These are phyloP conservation scores for Sarcodon aspratus DNA, from an alignment of 768 basidiomycete species.

Conservation along the genomic window DNA sequence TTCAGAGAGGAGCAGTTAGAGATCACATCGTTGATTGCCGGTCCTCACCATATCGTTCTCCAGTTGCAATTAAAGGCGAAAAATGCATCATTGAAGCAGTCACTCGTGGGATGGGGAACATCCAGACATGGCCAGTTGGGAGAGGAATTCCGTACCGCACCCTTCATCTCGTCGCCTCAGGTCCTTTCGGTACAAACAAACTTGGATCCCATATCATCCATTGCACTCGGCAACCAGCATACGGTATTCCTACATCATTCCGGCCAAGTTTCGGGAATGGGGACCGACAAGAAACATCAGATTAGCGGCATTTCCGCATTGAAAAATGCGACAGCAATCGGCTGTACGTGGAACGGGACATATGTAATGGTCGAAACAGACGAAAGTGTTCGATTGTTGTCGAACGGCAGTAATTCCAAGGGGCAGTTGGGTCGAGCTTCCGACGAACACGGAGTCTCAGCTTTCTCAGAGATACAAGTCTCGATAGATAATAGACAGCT, in stretches of 20 bases:
- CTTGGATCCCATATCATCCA: conserved; percentile 23
- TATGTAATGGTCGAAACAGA: conserved; percentile 28
- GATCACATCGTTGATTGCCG: conserved; percentile 30
- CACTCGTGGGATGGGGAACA: conserved; percentile 72
- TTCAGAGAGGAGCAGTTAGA: conserved; percentile 23
- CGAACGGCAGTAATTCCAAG: conserved; percentile 42
- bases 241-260: conserved; percentile 31
- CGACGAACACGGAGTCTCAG: conserved; percentile 1
- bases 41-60: conserved; percentile 63
- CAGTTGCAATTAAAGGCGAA: conserved; percentile 21
- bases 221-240: conserved; percentile 44
- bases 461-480: conserved; percentile 17
- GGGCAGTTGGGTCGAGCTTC: conserved; percentile 52
- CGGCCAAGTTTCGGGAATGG: conserved; percentile 39
- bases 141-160: conserved; percentile 4
- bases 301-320: conserved; percentile 25
- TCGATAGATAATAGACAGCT: conserved; percentile 13
- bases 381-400: conserved; percentile 22
- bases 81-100: conserved; percentile 12
- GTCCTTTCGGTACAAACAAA: conserved; percentile 18
- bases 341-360: conserved; percentile 77
- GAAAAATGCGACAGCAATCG: conserved; percentile 21
- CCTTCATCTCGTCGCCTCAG: conserved; percentile 4
- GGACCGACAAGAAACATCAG: conserved; percentile 66
- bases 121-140: conserved; percentile 83